Conservation (phyloP, 2,329 filamentous ascomycete genomes). For the Cyphellophora europaea region DNA sequence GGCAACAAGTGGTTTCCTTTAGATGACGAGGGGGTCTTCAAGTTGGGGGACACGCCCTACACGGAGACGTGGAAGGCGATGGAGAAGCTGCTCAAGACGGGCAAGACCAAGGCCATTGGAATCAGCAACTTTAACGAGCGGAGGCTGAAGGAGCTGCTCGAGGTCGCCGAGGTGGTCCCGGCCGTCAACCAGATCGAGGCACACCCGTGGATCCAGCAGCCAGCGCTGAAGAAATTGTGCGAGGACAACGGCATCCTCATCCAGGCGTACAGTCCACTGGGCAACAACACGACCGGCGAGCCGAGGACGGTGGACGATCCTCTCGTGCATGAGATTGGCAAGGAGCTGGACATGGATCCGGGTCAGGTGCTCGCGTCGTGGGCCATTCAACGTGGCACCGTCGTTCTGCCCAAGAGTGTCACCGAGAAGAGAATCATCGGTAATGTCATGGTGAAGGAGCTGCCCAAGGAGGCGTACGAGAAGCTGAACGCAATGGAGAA, state of each 20-base stretch:
- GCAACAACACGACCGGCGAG: constrained; percentile 49
- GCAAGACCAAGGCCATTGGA: constrained; percentile 31
- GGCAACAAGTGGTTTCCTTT: constrained; percentile 40
- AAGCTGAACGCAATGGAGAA: constrained; percentile 26
- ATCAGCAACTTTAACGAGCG: constrained; percentile 31
- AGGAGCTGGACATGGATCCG: constrained; percentile 50
- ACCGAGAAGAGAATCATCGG: constrained; percentile 41
- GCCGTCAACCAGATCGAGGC: constrained; percentile 62
- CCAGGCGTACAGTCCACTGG: constrained; percentile 57
- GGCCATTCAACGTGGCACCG: constrained; percentile 44
- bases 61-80: constrained; percentile 33
- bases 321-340: constrained; percentile 54
- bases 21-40: constrained; percentile 25
- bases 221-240: constrained; percentile 47
- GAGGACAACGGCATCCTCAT: constrained; percentile 49
- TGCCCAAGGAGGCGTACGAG: constrained; percentile 26
- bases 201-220: constrained; percentile 58
- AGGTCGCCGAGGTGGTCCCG: constrained; percentile 26
- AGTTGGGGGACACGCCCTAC: constrained; percentile 27
- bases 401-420: constrained; percentile 47
- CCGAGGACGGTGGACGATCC: constrained; percentile 56
- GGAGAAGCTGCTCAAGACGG: constrained; percentile 31
- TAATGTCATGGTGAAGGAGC: constrained; percentile 35
- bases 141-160: constrained; percentile 12
- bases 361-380: constrained; percentile 47